A percentile compares a stretch with the other conserved stretches of the same genome.
Conservation (phyloP, 2,329 filamentous ascomycete species). For the Phoma sp. region DNA sequence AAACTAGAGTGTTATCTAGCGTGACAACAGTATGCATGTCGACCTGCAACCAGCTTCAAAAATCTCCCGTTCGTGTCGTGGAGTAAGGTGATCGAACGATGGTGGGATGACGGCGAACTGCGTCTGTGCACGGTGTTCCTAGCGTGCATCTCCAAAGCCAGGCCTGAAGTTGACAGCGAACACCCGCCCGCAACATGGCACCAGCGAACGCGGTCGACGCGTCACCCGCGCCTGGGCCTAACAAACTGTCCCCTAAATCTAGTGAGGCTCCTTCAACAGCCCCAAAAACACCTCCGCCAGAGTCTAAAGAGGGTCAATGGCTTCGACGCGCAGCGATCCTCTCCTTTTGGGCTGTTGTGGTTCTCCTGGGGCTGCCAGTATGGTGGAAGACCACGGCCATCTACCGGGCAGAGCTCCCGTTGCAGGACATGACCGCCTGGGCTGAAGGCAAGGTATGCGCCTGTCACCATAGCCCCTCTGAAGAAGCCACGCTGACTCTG, state of each 20-base stretch:
- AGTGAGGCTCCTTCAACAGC: slow-evolving; percentile 4
- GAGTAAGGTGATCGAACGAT: slow-evolving; percentile 3
- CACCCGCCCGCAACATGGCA: slow-evolving; percentile 39
- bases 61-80: background rate
- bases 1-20: background rate
- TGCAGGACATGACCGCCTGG: slow-evolving; percentile 89
- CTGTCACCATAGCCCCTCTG: background rate
- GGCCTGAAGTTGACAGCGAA: slow-evolving; percentile 23
- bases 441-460: slow-evolving; percentile 78
- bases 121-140: slow-evolving; percentile 20
- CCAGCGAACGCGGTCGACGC: slow-evolving; percentile 28
- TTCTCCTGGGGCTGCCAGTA: slow-evolving; percentile 85
- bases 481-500: slow-evolving; percentile 9
- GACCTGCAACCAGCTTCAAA: background rate
- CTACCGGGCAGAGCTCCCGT: slow-evolving; percentile 81
- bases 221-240: slow-evolving; percentile 23
- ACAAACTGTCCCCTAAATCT: slow-evolving; percentile 4
- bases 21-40: background rate
- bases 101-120: slow-evolving; percentile 12
- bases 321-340: slow-evolving; percentile 77
- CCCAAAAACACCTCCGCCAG: slow-evolving; percentile 68
- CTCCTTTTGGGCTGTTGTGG: slow-evolving; percentile 89
- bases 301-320: slow-evolving; percentile 72
- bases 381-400: slow-evolving; percentile 97
- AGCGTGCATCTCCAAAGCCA: slow-evolving; percentile 7